Conservation (phyloP, 2,329 filamentous ascomycete species). For the Colletotrichum abscissum region DNA sequence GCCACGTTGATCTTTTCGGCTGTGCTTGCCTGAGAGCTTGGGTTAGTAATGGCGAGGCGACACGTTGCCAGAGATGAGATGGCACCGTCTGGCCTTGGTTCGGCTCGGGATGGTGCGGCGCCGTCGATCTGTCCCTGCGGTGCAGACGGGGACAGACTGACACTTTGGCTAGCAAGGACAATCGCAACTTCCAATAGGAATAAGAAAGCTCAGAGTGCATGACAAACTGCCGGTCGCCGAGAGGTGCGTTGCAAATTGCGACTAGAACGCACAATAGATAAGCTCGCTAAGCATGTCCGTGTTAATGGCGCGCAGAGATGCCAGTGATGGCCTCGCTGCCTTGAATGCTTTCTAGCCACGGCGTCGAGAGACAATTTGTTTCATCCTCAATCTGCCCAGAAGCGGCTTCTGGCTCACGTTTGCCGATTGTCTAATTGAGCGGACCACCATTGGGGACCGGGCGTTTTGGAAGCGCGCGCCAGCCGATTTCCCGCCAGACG, state of each 20-base stretch:
- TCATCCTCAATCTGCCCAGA: background rate
- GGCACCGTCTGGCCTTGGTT: conserved; percentile 5
- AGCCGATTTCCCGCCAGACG: conserved; percentile 6
- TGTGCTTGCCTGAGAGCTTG: background rate
- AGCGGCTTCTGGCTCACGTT: background rate
- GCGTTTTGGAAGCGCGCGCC: conserved; percentile 33
- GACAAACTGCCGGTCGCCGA: conserved; percentile 21
- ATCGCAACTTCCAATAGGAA: conserved; percentile 22
- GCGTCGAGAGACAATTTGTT: conserved; percentile 16
- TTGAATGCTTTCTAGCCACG: background rate
- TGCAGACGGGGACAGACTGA: background rate
- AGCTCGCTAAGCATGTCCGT: background rate
- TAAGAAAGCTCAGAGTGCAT: conserved; percentile 19
- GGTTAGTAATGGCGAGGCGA: background rate
- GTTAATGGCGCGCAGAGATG: background rate
- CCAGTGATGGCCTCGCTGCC: background rate
- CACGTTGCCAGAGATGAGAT: conserved; percentile 26
- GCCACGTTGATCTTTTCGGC: background rate
- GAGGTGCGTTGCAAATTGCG: background rate
- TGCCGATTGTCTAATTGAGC: conserved; percentile 11
- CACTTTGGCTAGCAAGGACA: background rate
- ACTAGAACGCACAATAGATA: background rate
- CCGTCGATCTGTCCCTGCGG: conserved; percentile 5
- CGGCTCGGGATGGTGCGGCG: conserved; percentile 9
- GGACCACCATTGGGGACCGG: background rate